phyloP scores from a whole-genome alignment of 768 basidiomycete genomes.

The Termitomyces sp. region DNA sequence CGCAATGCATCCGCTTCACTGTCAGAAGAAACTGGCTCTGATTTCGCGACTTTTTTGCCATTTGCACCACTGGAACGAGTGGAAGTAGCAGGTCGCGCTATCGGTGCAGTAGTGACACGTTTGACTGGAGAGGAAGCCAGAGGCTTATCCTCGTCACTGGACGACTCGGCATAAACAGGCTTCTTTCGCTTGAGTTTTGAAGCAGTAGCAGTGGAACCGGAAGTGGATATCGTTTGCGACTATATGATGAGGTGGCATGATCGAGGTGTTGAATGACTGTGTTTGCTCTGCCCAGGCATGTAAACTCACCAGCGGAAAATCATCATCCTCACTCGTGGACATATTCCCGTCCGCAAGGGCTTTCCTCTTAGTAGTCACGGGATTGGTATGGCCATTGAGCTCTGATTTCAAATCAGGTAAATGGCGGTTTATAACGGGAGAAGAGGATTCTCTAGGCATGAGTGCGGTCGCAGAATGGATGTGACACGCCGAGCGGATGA shows the following conservation, averaged over 20 bases:
- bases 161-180: conserved; percentile 46
- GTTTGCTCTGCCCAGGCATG: conserved; percentile 1
- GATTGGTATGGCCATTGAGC: conserved; percentile 31
- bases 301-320: conserved; percentile 62
- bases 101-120: conserved; percentile 31
- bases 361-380: conserved; percentile 39
- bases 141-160: conserved; percentile 69
- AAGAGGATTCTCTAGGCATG: conserved; percentile 45
- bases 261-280: conserved; percentile 14
- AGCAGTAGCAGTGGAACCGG: conserved; percentile 36
- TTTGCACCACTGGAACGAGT: conserved; percentile 37
- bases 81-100: conserved; percentile 30
- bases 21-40: conserved; percentile 29
- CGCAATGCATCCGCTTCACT: conserved; percentile 40
- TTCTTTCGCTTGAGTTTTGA: conserved; percentile 57
- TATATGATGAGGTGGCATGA: conserved; percentile 24
- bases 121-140: conserved; percentile 72
- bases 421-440: conserved; percentile 58
- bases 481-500: conserved; percentile 14
- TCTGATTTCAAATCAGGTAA: conserved; percentile 42
- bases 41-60: conserved; percentile 31
- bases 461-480: conserved; percentile 19
- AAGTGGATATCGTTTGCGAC: conserved; percentile 52
- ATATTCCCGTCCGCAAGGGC: conserved; percentile 35
- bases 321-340: conserved; percentile 66